Evolutionary conservation across 2,329 filamentous ascomycete genomes (phyloP).

Genomic region (Ophiostoma angusticollis): DNA sequence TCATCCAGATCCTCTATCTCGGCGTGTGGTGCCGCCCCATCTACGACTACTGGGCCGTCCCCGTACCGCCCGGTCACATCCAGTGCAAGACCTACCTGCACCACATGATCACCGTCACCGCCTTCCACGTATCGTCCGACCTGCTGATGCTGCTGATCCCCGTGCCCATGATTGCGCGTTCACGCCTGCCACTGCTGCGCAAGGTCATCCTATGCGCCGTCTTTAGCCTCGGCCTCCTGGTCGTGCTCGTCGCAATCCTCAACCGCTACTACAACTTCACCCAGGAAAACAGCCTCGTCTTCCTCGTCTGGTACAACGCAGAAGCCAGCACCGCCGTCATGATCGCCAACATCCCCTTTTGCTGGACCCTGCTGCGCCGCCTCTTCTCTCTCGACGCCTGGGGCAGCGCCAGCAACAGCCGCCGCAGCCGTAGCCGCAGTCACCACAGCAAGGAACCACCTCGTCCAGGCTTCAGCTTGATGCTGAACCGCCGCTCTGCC

Average conservation of each 20-base stretch:
- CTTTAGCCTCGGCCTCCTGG: constrained; percentile 43
- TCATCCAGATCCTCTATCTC: constrained; percentile 14
- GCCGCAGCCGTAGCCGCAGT: too few relatives aligned
- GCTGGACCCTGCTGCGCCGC: constrained; percentile 42
- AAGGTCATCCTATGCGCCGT: constrained; percentile 42
- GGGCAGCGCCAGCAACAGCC: constrained; percentile 1
- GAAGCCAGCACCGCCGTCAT: constrained; percentile 47
- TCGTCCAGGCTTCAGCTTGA: too few relatives aligned
- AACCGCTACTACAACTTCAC: constrained; percentile 51
- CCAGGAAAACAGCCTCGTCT: constrained; percentile 40
- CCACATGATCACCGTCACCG: constrained; percentile 33
- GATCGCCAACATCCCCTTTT: constrained; percentile 48
- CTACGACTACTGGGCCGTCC: constrained; percentile 38
- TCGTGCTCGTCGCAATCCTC: constrained; percentile 41
- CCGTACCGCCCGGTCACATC: constrained; percentile 20
- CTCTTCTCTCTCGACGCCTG: constrained; percentile 19
- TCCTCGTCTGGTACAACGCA: constrained; percentile 48
- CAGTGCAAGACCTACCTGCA: constrained; percentile 34
- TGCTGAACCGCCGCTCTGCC: too few relatives aligned
- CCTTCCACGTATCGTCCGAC: constrained; percentile 35
- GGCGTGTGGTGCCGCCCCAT: constrained; percentile 40
- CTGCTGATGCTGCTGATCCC: constrained; percentile 32
- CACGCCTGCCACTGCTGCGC: constrained; percentile 21
- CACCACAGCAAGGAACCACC: too few relatives aligned
- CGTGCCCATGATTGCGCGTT: constrained; percentile 30